Evolutionary conservation across 495 filamentous ascomycete species (phyloP), one percentile per base, ranked within the genome.

Genomic region (Haplographium delicatum): DNA sequence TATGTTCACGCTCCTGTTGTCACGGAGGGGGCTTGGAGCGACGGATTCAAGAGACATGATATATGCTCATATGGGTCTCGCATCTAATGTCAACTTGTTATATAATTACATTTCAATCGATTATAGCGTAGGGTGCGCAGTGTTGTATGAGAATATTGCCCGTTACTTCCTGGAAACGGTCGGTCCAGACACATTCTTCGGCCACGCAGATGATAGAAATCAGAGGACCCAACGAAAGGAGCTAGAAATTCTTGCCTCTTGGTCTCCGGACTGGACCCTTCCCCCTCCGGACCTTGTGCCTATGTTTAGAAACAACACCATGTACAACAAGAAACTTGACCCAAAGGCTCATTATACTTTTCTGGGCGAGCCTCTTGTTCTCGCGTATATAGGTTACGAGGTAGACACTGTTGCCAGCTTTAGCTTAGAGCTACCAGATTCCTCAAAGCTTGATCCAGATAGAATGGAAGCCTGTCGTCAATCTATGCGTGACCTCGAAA

Each of bases 231-330:
- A 43, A 20, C 3, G 1, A 19, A 28, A n/a, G 11, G 25, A 30
- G 35, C n/a, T 28, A 4, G 25, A 28, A 44, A 26, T 24, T 18
- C 42, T 44, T 6, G 42, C 42, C 7, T 30, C 25, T 5, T 44
- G 42, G 42, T 24, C 42, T 24, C 42, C 42, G 3, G 42, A 44
- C n/a, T 44, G 42, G 42, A 44, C 13, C 10, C 24, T 44, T 5
- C 6, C 25, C 7, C 15, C 5, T 8, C 7, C 24, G 25, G 26
- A 19, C 20, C 26, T 44, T 7, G 26, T 19, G 13, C 9, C 24
- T 18, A 44, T 44, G 42, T 44, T 30, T 19, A 19, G 42, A 15
- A 26, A 44, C 10, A 28, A 30, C 26, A 25, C 15, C 26, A 31
- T n/a, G 5, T 11, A n/a, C 10, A 13, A 15, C 19, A 8, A 15